Evolutionary conservation across 257 asterid species (phyloP).

Genomic region (Nicotiana undulata): DNA sequence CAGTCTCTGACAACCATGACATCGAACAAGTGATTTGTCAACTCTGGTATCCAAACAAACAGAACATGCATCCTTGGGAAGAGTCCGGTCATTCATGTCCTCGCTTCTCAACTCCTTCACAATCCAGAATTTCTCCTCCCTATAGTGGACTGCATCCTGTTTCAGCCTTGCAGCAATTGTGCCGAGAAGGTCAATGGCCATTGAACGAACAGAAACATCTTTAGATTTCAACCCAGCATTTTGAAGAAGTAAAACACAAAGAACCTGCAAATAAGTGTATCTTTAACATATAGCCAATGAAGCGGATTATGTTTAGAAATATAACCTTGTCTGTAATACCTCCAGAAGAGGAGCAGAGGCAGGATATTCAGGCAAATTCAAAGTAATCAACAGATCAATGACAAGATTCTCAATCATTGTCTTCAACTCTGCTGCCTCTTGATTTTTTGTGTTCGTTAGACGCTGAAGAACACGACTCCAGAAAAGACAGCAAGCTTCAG

Average conservation of each 20-base stretch:
- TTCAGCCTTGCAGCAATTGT: conserved; percentile 95
- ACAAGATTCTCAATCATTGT: conserved; percentile 90
- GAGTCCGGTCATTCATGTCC: conserved; percentile 31
- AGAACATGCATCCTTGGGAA: conserved; percentile 51
- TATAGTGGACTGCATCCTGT: conserved; percentile 70
- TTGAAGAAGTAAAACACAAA: conserved; percentile 92
- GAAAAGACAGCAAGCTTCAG: conserved; percentile 93
- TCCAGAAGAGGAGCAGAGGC: conserved; percentile 88
- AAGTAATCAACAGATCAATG: conserved; percentile 76
- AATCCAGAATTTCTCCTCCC: conserved; percentile 79
- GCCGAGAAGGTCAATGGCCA: conserved; percentile 99
- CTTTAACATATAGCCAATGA: conserved; percentile 21
- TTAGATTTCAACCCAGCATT: conserved; percentile 93
- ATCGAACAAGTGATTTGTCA: conserved; percentile 49
- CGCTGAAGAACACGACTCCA: conserved; percentile 99
- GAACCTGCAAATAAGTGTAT: conserved; percentile 57
- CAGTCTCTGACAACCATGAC: conserved; percentile 70
- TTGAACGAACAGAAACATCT: conserved; percentile 79
- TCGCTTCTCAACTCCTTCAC: conserved; percentile 47
- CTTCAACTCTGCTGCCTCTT: conserved; percentile 89
- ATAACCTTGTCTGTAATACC: conserved; percentile 31
- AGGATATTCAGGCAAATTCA: conserved; percentile 96
- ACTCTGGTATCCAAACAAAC: conserved; percentile 55
- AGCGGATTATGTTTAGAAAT: not conserved
- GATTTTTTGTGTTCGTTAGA: conserved; percentile 69